Evolutionary conservation across 2,329 filamentous ascomycete species (phyloP).

Genomic region (Fusarium multiceps): DNA sequence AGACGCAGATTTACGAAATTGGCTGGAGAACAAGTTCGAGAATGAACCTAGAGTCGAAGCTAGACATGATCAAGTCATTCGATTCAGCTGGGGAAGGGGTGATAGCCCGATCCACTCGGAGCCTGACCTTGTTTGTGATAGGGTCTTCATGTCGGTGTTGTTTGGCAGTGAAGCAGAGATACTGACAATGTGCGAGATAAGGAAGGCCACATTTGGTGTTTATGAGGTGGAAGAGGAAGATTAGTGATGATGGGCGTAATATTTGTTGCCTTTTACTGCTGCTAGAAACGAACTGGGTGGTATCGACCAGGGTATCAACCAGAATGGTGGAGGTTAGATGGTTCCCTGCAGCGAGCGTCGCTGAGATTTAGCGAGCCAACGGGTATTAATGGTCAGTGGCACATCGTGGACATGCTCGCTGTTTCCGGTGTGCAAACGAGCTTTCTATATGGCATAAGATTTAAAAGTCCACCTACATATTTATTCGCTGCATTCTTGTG

Average conservation of each 20-base stretch:
- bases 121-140: background rate
- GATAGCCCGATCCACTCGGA: conserved; percentile 3
- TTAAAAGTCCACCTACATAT: background rate
- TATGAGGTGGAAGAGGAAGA: background rate
- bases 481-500: background rate
- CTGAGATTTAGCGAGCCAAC: background rate
- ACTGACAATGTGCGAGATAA: background rate
- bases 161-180: conserved; percentile 2
- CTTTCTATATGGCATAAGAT: background rate
- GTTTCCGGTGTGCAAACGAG: background rate
- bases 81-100: background rate
- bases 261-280: background rate
- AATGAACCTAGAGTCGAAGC: background rate
- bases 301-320: background rate
- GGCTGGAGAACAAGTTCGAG: background rate
- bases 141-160: conserved; percentile 1
- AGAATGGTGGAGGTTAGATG: background rate
- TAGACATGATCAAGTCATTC: background rate
- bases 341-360: background rate
- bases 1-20: background rate
- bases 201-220: background rate
- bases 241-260: background rate
- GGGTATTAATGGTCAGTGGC: too few relatives aligned
- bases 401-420: background rate
- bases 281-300: background rate